Evolutionary conservation across 352 stramenopile species (phyloP), one percentile per base, ranked within the genome.

Genomic region (Globisporangium canariense): DNA sequence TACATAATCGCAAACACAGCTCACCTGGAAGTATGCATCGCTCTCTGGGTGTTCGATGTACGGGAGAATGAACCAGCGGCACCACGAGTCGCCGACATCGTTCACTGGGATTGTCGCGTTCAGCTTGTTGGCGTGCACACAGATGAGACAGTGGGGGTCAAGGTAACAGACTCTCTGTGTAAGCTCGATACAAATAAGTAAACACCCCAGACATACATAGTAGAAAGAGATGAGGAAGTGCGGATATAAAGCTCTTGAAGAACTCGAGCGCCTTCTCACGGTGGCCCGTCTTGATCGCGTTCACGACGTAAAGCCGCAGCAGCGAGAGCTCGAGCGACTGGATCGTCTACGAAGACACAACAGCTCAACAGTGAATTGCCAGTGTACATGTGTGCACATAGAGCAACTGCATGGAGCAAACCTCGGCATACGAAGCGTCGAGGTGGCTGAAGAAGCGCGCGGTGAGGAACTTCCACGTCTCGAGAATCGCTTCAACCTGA

Each of bases 391-490:
- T 43, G 38, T 43, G 56, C 16, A 36, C 14, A 54, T 25, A 6
- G 11, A 30, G 36, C 16, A 13, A 18, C 5, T 20, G 13, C 28
- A 20, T 36, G 4, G 14, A 36, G 1, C 6, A 47, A 28, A 94
- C 85, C 46, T 69, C 69, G 0, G 76, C 67, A 54, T 90, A 92
- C n/a, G 83, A 90, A 8, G 71, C 79, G 60, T 92, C 86, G 36
- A 94, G 67, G 18, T 89, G 82, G 62, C 83, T 81, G 64, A 94
- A 94, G 69, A 94, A 94, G 30, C 86, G 71, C 40, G 86, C 86
- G 4, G 69, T 78, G 53, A 94, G 76, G 62, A 94, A 94, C 41
- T 84, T 83, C 86, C 86, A 94, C 45, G 79, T 86, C 58, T 94
- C 86, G 62, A 92, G 59, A 36, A 94, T 71, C n/a, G 74, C 64